Conservation (phyloP, 768 basidiomycete genomes). For the Termitomyces sp. region DNA sequence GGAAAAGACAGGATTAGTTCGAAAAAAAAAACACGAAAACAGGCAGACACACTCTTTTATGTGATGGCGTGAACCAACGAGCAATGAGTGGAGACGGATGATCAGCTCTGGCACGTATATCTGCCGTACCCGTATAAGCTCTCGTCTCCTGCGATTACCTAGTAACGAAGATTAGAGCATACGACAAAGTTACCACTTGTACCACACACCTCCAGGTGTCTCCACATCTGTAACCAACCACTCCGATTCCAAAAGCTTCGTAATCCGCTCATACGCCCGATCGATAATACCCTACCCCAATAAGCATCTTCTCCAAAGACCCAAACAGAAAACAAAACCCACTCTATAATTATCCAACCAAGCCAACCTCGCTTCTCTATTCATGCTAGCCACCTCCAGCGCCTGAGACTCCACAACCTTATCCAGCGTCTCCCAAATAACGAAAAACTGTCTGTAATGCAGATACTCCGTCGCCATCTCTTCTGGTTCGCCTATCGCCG, state of each 20-base stretch:
- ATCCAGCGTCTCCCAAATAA: conserved; percentile 63
- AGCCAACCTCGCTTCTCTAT: conserved; percentile 46
- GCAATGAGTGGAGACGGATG: conserved; percentile 71
- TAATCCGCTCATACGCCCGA: conserved; percentile 55
- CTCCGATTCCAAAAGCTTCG: conserved; percentile 69
- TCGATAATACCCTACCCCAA: conserved; percentile 52
- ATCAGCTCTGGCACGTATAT: conserved; percentile 89
- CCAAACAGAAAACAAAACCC: conserved; percentile 7
- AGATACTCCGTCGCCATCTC: conserved; percentile 70
- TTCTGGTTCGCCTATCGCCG: conserved; percentile 59
- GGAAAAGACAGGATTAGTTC: background rate
- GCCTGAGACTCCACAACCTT: conserved; percentile 57
- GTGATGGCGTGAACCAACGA: conserved; percentile 57
- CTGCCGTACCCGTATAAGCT: conserved; percentile 78
- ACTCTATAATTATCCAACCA: conserved; percentile 70
- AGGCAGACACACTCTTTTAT: conserved; percentile 67
- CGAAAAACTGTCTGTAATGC: conserved; percentile 77
- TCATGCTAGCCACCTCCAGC: conserved; percentile 50
- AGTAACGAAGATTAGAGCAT: conserved; percentile 1
- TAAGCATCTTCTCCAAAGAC: background rate
- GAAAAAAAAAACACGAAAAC: background rate
- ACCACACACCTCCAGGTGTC: conserved; percentile 26
- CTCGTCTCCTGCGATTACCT: conserved; percentile 53
- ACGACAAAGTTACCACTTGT: background rate
- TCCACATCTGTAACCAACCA: conserved; percentile 65